phyloP scores from a whole-genome alignment of 2,329 filamentous ascomycete genomes.

The Furcasterigmium sp. region DNA sequence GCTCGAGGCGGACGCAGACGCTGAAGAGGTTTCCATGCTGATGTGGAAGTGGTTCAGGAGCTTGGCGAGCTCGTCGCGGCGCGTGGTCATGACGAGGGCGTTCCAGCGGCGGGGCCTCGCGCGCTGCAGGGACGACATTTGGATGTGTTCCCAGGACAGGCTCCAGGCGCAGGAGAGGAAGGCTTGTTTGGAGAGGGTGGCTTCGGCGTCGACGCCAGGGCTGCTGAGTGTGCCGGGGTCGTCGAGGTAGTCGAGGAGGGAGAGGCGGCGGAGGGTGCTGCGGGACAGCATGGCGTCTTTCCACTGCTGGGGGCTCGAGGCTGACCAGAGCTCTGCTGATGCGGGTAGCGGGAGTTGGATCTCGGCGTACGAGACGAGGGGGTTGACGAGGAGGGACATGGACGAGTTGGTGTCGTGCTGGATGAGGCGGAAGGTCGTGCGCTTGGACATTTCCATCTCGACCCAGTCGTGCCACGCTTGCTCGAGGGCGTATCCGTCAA shows the following conservation, averaged over 20 bases:
- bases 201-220: conserved; percentile 3
- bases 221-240: conserved; percentile 4
- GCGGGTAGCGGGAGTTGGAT: conserved; percentile 17
- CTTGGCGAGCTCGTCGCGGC: conserved; percentile 20
- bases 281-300: conserved; percentile 7
- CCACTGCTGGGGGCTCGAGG: conserved; percentile 19
- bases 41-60: conserved; percentile 16
- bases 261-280: background rate
- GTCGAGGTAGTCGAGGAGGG: conserved; percentile 14
- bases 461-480: conserved; percentile 21
- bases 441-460: conserved; percentile 22
- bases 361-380: conserved; percentile 24
- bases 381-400: conserved; percentile 20
- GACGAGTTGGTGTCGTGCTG: conserved; percentile 23
- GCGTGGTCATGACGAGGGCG: conserved; percentile 17
- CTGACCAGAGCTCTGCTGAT: conserved; percentile 17
- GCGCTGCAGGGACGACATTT: conserved; percentile 18
- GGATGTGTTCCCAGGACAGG: conserved; percentile 22
- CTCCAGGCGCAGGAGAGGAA: conserved; percentile 19
- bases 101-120: conserved; percentile 19
- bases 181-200: conserved; percentile 5
- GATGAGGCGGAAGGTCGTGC: conserved; percentile 20
- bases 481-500: conserved; percentile 8
- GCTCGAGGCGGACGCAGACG: background rate
- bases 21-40: conserved; percentile 3